Base-by-base conservation (phyloP, 148 eudicot genomes). In the Persicaria tinctoria region DNA sequence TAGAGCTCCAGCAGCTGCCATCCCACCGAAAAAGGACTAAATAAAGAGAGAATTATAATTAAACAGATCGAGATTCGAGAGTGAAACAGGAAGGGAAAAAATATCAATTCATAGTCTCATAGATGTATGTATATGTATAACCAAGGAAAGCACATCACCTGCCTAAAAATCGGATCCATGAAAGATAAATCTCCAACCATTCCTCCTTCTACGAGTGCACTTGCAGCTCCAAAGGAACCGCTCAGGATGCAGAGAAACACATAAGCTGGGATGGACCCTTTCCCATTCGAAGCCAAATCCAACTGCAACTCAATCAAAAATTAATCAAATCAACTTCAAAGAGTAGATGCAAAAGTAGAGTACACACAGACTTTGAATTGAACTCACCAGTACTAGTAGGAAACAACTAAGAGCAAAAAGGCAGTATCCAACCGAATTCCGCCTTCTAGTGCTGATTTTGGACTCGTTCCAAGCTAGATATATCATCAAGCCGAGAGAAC, bases 171-270 rank as follows among this genome's bases (percentile, higher is more conserved):
- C 0, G 93, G 93, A 27, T 78, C 59, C 97, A 91, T 89, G 63
- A 86, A 86, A 9, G 93, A 76, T 68, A 91, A 63, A 80, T 89
- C 93, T 17, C 97, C 97, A 23, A 86, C 84, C 82, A 89, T 78
- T 55, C 97, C 93, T 70, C 93, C 97, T 85, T 89, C 83, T 56
- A 83, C 87, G 73, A 76, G 85, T 4, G 91, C 91, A 81, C 88
- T 91, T 8, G 91, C 97, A 56, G 89, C 83, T 9, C 91, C 97
- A 46, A 86, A 89, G 38, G 76, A 70, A 23, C 80, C 90, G 59
- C 87, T 84, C 41, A 91, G 47, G 8, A 82, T 45, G 76, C 93
- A 91, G 16, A 91, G 53, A 3, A 87, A 86, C 4, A 87, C 70
- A 66, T 83, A 91, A 18, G 83, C 77, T 46, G 80, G 87, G 18